A percentile compares a stretch with the other conserved stretches of the same genome.
These are phyloP conservation scores for Tylopilus vinaceipallidus DNA, from an alignment of 768 basidiomycete species.

Conservation along the genomic window DNA sequence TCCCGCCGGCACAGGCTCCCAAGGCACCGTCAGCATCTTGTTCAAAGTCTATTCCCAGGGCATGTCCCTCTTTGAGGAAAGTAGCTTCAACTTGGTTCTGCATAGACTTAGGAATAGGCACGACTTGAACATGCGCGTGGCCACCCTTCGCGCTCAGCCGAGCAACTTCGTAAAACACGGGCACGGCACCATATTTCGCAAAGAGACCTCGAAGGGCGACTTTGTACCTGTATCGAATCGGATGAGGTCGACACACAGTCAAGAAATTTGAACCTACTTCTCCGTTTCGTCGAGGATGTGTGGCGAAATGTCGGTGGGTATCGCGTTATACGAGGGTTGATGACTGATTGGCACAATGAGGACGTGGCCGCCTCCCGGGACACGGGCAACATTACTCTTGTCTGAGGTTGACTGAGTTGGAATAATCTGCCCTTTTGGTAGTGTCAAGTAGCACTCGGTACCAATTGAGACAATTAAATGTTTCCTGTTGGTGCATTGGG, in stretches of 20 bases:
- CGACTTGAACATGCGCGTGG: conserved; percentile 89
- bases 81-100: conserved; percentile 63
- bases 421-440: conserved; percentile 95
- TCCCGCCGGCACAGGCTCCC: conserved; percentile 44
- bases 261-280: conserved; percentile 42
- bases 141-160: conserved; percentile 83
- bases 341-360: conserved; percentile 93
- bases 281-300: conserved; percentile 82
- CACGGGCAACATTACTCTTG: conserved; percentile 37
- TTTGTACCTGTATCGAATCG: conserved; percentile 60
- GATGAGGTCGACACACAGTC: conserved; percentile 1
- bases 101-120: conserved; percentile 70
- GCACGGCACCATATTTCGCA: conserved; percentile 60
- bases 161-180: conserved; percentile 87
- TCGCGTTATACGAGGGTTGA: conserved; percentile 81
- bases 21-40: conserved; percentile 64
- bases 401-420: conserved; percentile 65
- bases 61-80: conserved; percentile 69
- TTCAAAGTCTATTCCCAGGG: conserved; percentile 73
- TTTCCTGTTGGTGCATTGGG: conserved; percentile 52
- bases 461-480: conserved; percentile 96
- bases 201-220: conserved; percentile 70
- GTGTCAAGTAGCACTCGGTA: conserved; percentile 86
- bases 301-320: conserved; percentile 72
- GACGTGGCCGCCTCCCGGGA: conserved; percentile 96